Evolutionary conservation across 2,329 filamentous ascomycete genomes (phyloP).

Genomic region (Allantophomopsis lycopodina): DNA sequence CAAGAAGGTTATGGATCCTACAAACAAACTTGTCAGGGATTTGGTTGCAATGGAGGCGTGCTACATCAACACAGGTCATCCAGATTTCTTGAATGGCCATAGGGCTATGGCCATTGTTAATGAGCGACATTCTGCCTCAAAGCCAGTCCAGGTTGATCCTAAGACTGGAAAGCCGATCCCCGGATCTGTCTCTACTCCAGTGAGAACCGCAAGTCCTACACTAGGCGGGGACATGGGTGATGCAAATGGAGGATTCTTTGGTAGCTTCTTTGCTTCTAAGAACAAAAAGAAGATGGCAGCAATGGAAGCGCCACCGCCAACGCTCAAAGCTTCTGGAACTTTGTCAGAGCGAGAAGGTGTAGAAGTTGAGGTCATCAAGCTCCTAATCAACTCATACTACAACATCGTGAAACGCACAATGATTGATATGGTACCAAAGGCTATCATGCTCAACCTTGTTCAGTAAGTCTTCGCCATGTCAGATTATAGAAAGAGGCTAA

Average conservation of each 20-base stretch:
- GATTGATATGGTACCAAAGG: slow-evolving; percentile 99
- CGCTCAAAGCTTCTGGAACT: slow-evolving; percentile 85
- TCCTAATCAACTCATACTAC: slow-evolving; percentile 92
- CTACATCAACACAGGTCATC: slow-evolving; percentile 97
- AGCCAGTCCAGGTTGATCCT: slow-evolving; percentile 90
- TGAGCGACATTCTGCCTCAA: slow-evolving; percentile 68
- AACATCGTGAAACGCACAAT: slow-evolving; percentile 97
- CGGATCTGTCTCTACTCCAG: slow-evolving; percentile 42
- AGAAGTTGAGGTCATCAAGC: slow-evolving; percentile 97
- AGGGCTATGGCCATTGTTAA: slow-evolving; percentile 97
- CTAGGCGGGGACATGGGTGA: slow-evolving; percentile 31
- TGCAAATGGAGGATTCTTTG: slow-evolving; percentile 76
- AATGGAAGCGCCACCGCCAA: slow-evolving; percentile 91
- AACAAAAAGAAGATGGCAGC: slow-evolving; percentile 99
- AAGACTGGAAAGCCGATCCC: slow-evolving; percentile 95
- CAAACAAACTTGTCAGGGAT: slow-evolving; percentile 91
- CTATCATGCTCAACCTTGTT: slow-evolving; percentile 94
- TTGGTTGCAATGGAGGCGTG: slow-evolving; percentile 90
- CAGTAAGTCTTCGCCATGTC: slow-evolving; percentile 46
- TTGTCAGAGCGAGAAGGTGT: slow-evolving; percentile 88
- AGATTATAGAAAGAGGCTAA: slow-evolving; percentile 5
- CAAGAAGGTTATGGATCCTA: slow-evolving; percentile 96
- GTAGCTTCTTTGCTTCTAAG: slow-evolving; percentile 96
- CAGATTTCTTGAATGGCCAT: slow-evolving; percentile 94
- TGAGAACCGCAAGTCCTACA: slow-evolving; percentile 63